Conservation (phyloP, 2,329 filamentous ascomycete species). For the Penicillium sp. region DNA sequence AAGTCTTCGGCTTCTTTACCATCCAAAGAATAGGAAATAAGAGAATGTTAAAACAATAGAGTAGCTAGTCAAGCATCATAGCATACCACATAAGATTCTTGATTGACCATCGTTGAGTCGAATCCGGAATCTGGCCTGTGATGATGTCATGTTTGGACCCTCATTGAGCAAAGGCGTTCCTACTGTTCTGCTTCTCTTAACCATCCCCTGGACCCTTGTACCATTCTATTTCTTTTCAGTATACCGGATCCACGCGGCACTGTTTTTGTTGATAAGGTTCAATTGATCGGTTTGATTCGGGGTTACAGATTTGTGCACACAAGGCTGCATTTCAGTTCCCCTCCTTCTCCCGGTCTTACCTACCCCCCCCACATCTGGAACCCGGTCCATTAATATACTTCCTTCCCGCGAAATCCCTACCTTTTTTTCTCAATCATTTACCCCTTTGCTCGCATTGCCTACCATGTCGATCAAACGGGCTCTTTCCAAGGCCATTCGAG, state of each 20-base stretch:
- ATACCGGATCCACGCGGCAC: not conserved
- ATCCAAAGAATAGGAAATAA: not conserved
- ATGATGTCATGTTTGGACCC: not conserved
- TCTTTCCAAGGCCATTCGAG: slow-evolving; percentile 41
- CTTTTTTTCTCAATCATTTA: not conserved
- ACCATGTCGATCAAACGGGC: slow-evolving; percentile 52
- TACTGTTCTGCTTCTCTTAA: not conserved
- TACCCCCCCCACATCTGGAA: slow-evolving; percentile 9
- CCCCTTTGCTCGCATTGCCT: slow-evolving; percentile 4
- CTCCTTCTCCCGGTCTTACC: not conserved
- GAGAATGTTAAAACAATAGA: too few species aligned
- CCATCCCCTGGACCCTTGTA: not conserved
- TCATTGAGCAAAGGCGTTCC: not conserved
- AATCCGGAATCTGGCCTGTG: not conserved
- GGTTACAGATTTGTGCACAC: not conserved
- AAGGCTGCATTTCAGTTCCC: not conserved
- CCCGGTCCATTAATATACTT: slow-evolving; percentile 1
- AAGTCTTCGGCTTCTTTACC: not conserved
- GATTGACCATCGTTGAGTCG: not conserved
- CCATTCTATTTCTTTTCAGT: not conserved
- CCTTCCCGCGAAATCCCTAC: not conserved
- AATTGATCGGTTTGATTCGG: not conserved
- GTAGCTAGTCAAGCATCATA: too few species aligned
- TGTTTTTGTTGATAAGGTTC: not conserved
- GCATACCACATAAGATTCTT: too few species aligned